Evolutionary conservation across 1,139 yeast species (phyloP).

Genomic region (Diutina sp.): DNA sequence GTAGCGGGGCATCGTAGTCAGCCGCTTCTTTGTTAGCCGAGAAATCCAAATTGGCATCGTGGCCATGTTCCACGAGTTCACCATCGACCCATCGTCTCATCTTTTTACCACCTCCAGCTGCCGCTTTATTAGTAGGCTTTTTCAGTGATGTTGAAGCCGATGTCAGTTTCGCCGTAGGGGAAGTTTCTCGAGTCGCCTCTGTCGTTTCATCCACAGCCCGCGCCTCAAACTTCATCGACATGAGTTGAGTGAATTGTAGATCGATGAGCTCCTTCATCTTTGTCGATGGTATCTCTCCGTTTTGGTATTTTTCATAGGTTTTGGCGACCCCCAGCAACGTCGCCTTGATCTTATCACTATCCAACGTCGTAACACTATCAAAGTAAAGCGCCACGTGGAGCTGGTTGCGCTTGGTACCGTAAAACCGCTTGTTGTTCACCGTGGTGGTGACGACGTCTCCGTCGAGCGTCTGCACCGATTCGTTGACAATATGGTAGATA

Average conservation of each 20-base stretch:
- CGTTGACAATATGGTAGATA: conserved; percentile 25
- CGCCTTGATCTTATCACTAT: conserved; percentile 24
- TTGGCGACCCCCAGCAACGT: conserved; percentile 23
- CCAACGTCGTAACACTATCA: conserved; percentile 28
- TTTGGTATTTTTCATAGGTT: conserved; percentile 16
- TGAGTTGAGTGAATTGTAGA: conserved; percentile 24
- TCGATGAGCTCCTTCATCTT: conserved; percentile 25
- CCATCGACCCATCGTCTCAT: conserved; percentile 37
- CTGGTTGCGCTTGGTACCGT: conserved; percentile 17
- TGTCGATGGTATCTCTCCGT: conserved; percentile 11
- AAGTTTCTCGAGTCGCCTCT: background rate
- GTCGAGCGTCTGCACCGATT: conserved; percentile 20
- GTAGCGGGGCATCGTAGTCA: conserved; percentile 15
- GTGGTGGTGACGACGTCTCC: conserved; percentile 19
- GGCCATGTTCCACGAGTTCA: conserved; percentile 15
- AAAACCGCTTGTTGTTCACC: conserved; percentile 20
- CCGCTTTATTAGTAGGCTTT: background rate
- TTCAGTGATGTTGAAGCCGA: background rate
- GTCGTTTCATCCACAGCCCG: background rate
- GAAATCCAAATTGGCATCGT: background rate
- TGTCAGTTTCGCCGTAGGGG: background rate
- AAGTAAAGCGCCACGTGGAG: conserved; percentile 26
- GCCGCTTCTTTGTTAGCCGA: conserved; percentile 5
- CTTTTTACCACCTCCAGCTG: conserved; percentile 13
- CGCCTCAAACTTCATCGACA: conserved; percentile 5